Conservation (phyloP, 495 filamentous ascomycete genomes). For the Lophium mytilinum region DNA sequence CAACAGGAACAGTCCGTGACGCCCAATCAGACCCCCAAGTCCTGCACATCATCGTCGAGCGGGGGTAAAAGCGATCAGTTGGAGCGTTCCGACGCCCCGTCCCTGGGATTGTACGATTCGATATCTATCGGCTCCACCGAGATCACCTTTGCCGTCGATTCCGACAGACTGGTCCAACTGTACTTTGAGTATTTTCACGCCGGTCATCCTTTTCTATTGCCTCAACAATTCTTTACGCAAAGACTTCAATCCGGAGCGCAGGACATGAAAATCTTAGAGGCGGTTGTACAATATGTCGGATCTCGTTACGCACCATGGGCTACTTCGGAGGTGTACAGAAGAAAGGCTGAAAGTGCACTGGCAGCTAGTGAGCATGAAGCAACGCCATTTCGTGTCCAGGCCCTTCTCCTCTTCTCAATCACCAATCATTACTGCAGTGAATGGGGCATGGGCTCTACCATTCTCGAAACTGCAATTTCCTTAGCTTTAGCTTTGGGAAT, state of each 20-base stretch:
- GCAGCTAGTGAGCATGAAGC: neutral
- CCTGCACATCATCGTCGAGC: neutral
- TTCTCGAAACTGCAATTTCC: constrained; percentile 6
- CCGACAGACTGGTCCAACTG: constrained; percentile 12
- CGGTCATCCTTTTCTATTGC: constrained; percentile 3
- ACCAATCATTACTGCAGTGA: constrained; percentile 9
- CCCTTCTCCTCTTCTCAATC: constrained; percentile 12
- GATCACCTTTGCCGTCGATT: constrained; percentile 5
- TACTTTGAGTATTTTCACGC: constrained; percentile 20
- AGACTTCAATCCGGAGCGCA: constrained; percentile 4
- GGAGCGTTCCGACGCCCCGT: too few relatives aligned
- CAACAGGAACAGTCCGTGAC: neutral
- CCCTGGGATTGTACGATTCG: too few relatives aligned
- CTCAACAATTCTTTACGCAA: constrained; percentile 6
- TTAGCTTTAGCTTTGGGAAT: constrained; percentile 13
- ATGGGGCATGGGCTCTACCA: neutral
- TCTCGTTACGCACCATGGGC: constrained; percentile 20
- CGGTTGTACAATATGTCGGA: constrained; percentile 19
- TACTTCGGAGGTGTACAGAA: constrained; percentile 8
- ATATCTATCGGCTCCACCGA: neutral
- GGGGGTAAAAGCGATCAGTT: neutral
- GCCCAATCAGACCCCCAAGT: neutral
- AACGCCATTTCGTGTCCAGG: constrained; percentile 9
- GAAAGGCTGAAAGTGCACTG: constrained; percentile 5
- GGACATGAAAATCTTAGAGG: constrained; percentile 7